A percentile compares a stretch with the other conserved stretches of the same genome.
Evolutionary conservation across 164 flowering plant genomes (phyloP).

Genomic region (Chloranthus sessilifolius): DNA sequence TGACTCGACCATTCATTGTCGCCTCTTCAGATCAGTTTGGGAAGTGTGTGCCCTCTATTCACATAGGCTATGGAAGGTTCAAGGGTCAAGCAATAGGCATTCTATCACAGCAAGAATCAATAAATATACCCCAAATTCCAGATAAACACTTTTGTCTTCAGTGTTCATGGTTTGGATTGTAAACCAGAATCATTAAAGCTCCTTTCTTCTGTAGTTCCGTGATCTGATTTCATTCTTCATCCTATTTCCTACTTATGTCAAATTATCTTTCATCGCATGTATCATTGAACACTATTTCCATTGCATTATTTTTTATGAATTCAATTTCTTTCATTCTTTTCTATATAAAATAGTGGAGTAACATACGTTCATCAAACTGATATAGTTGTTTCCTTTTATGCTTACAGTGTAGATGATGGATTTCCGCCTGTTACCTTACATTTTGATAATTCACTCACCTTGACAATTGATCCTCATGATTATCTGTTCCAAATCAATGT

Average conservation of each 20-base stretch:
- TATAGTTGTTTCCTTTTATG: not conserved
- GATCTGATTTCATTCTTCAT: not conserved
- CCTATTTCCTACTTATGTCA: not conserved
- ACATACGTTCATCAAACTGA: not conserved
- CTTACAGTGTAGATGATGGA: conserved; percentile 67
- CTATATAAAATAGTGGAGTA: no score
- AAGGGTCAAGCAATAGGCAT: no score
- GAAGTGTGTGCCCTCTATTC: no score
- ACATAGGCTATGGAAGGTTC: no score
- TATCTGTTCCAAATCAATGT: conserved; percentile 58
- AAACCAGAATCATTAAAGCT: no score
- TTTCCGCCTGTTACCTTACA: conserved; percentile 66
- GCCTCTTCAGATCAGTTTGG: no score
- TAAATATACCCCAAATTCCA: no score
- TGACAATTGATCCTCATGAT: conserved; percentile 69
- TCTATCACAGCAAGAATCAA: no score
- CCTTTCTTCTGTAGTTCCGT: not conserved
- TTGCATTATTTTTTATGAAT: not conserved
- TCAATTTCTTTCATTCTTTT: not conserved
- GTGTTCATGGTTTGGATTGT: no score
- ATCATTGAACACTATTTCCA: not conserved
- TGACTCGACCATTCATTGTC: no score
- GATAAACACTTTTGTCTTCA: no score
- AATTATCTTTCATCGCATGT: not conserved
- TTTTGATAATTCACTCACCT: conserved; percentile 46